phyloP scores from a whole-genome alignment of 208 protist genomes.

The Leishmania arabica region DNA sequence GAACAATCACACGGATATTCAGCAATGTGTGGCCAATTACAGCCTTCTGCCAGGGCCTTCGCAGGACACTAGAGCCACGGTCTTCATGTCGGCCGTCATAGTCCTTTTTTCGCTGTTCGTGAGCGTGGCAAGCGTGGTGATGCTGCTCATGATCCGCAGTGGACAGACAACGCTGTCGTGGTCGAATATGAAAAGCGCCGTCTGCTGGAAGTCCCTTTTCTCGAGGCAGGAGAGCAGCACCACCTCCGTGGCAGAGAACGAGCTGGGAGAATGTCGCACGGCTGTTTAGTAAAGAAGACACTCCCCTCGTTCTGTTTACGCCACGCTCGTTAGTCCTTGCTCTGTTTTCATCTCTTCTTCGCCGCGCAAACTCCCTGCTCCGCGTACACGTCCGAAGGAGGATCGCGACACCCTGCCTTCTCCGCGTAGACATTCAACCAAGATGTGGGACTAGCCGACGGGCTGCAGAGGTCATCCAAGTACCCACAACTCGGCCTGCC shows the following conservation, averaged over 20 bases:
- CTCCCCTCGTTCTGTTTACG: neutral
- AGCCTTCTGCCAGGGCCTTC: neutral
- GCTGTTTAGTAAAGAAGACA: neutral
- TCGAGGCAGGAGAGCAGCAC: neutral
- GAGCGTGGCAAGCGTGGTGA: neutral
- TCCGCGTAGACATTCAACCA: neutral
- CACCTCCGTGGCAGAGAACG: neutral
- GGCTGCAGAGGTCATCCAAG: neutral
- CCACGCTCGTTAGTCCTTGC: neutral
- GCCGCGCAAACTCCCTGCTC: neutral
- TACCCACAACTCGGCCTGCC: neutral
- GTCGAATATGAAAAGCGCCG: neutral
- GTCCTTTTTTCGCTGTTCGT: slow-evolving; percentile 5
- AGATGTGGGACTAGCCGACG: neutral
- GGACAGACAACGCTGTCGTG: slow-evolving; percentile 13
- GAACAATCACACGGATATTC: slow-evolving; percentile 35
- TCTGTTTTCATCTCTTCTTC: neutral
- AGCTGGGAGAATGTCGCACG: neutral
- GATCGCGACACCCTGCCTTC: neutral
- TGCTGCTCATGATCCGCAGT: slow-evolving; percentile 22
- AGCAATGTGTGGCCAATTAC: slow-evolving; percentile 35
- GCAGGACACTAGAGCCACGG: neutral
- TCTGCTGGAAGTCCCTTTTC: slow-evolving; percentile 19
- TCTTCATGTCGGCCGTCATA: neutral
- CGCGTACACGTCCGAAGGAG: neutral